Conservation (phyloP, 1,284 basidiomycete species). For the Caloboletus inedulis region DNA sequence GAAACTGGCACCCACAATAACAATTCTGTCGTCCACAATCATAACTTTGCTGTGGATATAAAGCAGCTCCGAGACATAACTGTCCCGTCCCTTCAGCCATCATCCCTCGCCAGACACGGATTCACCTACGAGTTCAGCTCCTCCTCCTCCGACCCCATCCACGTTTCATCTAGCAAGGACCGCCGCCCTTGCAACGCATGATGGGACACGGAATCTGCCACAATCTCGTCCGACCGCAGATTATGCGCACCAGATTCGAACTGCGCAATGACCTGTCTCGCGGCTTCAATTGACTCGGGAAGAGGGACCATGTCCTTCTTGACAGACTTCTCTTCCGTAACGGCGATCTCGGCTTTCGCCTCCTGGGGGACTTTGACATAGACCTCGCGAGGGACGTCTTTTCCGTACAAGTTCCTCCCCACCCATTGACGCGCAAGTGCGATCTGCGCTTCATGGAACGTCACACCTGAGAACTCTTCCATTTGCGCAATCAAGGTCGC, state of each 20-base stretch:
- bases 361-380: constrained; percentile 49
- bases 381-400: constrained; percentile 49
- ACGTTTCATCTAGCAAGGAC: constrained; percentile 65
- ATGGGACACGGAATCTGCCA: constrained; percentile 75
- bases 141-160: constrained; percentile 80
- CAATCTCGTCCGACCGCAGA: constrained; percentile 54
- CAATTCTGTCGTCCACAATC: constrained; percentile 88
- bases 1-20: constrained; percentile 59
- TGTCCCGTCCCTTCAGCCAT: constrained; percentile 26
- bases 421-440: constrained; percentile 85
- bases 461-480: constrained; percentile 73
- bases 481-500: constrained; percentile 62
- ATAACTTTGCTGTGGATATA: constrained; percentile 85
- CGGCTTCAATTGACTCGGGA: constrained; percentile 64
- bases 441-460: constrained; percentile 82
- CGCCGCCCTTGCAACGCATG: constrained; percentile 68
- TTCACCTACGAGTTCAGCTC: constrained; percentile 69
- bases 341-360: constrained; percentile 39
- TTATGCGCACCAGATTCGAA: constrained; percentile 65
- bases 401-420: constrained; percentile 43
- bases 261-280: constrained; percentile 55
- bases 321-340: constrained; percentile 48
- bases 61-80: constrained; percentile 78
- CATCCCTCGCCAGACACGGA: constrained; percentile 3
- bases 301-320: constrained; percentile 63